Percentiles rank a stretch among this genome's conserved stretches.
Conservation (phyloP, 208 protist species). For the Leishmania arabica region DNA sequence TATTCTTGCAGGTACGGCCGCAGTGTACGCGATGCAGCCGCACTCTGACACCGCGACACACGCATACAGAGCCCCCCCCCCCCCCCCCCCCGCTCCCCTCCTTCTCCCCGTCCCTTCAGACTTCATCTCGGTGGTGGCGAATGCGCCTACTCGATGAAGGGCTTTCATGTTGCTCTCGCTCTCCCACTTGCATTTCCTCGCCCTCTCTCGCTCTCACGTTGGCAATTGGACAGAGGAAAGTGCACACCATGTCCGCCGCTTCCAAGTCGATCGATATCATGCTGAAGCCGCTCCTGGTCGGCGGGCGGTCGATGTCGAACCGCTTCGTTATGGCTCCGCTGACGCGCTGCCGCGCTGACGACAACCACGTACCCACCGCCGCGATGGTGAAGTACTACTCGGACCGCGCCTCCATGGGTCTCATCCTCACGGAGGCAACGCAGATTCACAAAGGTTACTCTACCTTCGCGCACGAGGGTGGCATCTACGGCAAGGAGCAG, state of each 20-base stretch:
- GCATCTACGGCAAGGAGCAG: constrained; percentile 67
- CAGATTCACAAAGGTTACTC: constrained; percentile 54
- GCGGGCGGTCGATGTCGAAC: constrained; percentile 41
- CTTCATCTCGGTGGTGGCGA: neutral
- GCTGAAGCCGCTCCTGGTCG: constrained; percentile 49
- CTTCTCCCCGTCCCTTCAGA: neutral
- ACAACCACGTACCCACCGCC: constrained; percentile 43
- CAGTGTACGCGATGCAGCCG: neutral
- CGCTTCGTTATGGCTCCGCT: constrained; percentile 70
- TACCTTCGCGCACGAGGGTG: constrained; percentile 41
- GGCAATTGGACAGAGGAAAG: neutral
- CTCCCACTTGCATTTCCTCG: neutral
- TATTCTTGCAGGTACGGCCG: neutral
- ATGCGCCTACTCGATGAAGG: neutral
- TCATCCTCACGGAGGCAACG: constrained; percentile 76
- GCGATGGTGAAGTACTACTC: constrained; percentile 67
- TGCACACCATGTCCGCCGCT: neutral
- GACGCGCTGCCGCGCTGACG: constrained; percentile 58
- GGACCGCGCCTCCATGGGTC: constrained; percentile 62
- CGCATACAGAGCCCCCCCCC: no score
- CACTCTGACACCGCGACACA: no score
- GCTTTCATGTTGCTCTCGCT: neutral
- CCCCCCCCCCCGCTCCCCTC: no score
- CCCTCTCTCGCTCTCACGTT: neutral
- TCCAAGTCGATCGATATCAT: constrained; percentile 15